Conservation (phyloP, 345 rosid species). For the Eucalyptus fibrosa region DNA sequence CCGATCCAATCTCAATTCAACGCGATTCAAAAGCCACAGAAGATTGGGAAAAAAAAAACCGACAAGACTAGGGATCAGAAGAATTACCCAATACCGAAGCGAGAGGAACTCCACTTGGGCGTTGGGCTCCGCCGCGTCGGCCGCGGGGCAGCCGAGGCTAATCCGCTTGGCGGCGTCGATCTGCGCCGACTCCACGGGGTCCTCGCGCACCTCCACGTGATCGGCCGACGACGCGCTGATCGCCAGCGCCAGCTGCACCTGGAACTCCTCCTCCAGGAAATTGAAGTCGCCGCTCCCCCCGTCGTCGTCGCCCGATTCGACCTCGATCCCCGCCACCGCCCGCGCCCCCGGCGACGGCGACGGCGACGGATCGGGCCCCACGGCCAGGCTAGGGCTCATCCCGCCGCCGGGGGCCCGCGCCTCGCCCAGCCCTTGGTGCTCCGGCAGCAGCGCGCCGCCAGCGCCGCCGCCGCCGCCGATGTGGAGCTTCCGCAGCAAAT, state of each 20-base stretch:
- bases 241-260: conserved; percentile 90
- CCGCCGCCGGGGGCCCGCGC: conserved; percentile 4
- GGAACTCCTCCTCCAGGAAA: conserved; percentile 87
- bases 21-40: not conserved
- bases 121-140: conserved; percentile 31
- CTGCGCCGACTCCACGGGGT: conserved; percentile 85
- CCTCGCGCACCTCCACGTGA: conserved; percentile 17
- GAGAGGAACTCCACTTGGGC: conserved; percentile 53
- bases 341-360: conserved; percentile 20
- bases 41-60: not conserved
- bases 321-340: conserved; percentile 29
- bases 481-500: conserved; percentile 82
- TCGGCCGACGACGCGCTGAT: conserved; percentile 88
- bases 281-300: conserved; percentile 32
- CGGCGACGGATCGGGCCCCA: conserved; percentile 1
- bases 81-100: conserved; percentile 76
- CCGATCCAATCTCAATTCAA: not conserved
- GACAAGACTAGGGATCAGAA: not conserved
- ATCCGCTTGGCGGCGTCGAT: conserved; percentile 93
- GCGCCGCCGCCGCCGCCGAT: conserved; percentile 78
- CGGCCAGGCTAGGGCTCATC: conserved; percentile 21
- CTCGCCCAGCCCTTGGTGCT: conserved; percentile 37
- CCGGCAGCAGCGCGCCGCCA: conserved; percentile 46
- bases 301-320: conserved; percentile 23
- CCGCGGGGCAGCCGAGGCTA: conserved; percentile 63